Conservation (phyloP, 331 rosid genomes). For the Telfairia occidentalis region DNA sequence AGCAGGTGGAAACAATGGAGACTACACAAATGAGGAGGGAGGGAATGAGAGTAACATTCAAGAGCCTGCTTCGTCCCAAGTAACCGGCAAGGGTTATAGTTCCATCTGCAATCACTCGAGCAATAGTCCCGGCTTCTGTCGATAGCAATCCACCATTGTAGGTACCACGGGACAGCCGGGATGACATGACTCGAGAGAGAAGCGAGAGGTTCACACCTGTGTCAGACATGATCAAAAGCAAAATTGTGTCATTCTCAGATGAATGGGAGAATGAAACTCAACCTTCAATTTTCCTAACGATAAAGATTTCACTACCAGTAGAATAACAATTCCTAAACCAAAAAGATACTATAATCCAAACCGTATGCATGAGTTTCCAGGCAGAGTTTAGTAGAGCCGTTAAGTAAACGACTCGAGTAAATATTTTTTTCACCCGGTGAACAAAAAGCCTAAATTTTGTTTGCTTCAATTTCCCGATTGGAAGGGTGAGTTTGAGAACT, state of each 20-base stretch:
- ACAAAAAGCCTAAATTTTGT: background rate
- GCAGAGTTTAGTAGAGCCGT: background rate
- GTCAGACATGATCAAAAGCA: background rate
- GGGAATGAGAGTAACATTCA: slow-evolving; percentile 72
- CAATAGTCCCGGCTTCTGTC: slow-evolving; percentile 96
- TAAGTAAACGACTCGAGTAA: background rate
- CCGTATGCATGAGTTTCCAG: background rate
- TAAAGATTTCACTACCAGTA: background rate
- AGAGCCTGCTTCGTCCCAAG: slow-evolving; percentile 60
- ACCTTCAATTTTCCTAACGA: background rate
- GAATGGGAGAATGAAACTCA: background rate
- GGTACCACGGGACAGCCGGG: slow-evolving; percentile 96
- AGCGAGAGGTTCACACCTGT: slow-evolving; percentile 91
- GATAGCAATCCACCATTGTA: slow-evolving; percentile 84
- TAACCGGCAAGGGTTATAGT: slow-evolving; percentile 81
- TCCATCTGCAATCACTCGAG: slow-evolving; percentile 91
- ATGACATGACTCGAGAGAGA: slow-evolving; percentile 92
- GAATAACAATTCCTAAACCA: background rate
- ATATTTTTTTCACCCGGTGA: background rate
- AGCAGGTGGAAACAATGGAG: slow-evolving; percentile 83
- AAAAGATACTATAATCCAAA: background rate
- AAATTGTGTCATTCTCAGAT: background rate
- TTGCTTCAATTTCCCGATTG: background rate
- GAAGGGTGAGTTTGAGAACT: background rate
- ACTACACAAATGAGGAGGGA: slow-evolving; percentile 62